A percentile compares a stretch with the other conserved stretches of the same genome.
phyloP scores from a whole-genome alignment of 2,329 filamentous ascomycete species.

The Davidsoniella eucalypti region DNA sequence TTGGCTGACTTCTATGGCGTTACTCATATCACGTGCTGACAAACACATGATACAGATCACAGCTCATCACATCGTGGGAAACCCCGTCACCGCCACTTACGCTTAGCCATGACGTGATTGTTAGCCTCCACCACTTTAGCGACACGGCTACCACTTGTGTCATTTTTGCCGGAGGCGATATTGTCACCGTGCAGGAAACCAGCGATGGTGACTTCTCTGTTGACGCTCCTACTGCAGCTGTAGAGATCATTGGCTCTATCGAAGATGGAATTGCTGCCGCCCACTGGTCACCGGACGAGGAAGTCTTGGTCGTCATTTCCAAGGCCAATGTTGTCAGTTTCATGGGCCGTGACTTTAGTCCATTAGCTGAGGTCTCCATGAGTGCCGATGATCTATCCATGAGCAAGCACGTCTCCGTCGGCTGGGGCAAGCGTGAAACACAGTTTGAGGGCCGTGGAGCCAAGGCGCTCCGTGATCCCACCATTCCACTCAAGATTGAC shows the following conservation, averaged over 20 bases:
- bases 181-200: slow-evolving; percentile 61
- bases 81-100: slow-evolving; percentile 65
- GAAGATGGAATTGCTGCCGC: slow-evolving; percentile 82
- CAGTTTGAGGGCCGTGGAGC: slow-evolving; percentile 91
- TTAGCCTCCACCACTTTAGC: slow-evolving; percentile 71
- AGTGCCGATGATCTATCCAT: slow-evolving; percentile 60
- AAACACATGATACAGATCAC: not conserved
- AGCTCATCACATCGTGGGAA: slow-evolving; percentile 67
- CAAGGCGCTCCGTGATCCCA: slow-evolving; percentile 75
- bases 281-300: slow-evolving; percentile 88
- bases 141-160: slow-evolving; percentile 66
- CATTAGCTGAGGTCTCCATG: slow-evolving; percentile 58
- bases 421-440: slow-evolving; percentile 96
- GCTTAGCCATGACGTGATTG: slow-evolving; percentile 55
- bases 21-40: slow-evolving; percentile 15
- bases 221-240: slow-evolving; percentile 30
- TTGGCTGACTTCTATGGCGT: slow-evolving; percentile 7
- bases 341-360: slow-evolving; percentile 86
- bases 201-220: slow-evolving; percentile 20
- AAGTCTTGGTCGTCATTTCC: slow-evolving; percentile 71
- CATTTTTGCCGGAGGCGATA: slow-evolving; percentile 78
- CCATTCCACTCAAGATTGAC: slow-evolving; percentile 83
- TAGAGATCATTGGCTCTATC: slow-evolving; percentile 91
- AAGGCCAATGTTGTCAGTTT: slow-evolving; percentile 65
- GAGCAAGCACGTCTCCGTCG: slow-evolving; percentile 91